Evolutionary conservation across 768 basidiomycete species (phyloP), one percentile per base, ranked within the genome.

Genomic region (Termitomyces heimii): DNA sequence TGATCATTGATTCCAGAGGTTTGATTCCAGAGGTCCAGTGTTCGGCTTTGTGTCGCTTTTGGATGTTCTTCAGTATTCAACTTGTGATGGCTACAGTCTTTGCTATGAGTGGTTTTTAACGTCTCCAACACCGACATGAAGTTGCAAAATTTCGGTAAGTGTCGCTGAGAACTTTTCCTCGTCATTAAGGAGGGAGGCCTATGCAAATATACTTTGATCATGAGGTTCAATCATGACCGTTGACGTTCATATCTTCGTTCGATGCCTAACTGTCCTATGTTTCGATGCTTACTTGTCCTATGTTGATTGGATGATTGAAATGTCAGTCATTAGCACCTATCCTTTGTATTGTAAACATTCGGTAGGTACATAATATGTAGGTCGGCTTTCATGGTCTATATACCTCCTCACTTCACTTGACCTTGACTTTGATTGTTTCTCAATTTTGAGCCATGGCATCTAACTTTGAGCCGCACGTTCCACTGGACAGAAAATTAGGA

Each of bases 261-360:
- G 47, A 6, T 48, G 20, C 26, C 40, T 9, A 24, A 12, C 31
- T 54, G 44, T 37, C 34, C 42, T 14, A 22, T 14, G 22, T 54
- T 20, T n/a, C n/a, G n/a, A n/a, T n/a, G n/a, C n/a, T n/a, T n/a
- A n/a, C n/a, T n/a, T n/a, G n/a, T n/a, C n/a, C 37, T 14, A 22
- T 14, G 22, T 54, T 20, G 37, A 28, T 82, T 14, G 8, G 28
- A 18, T 52, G 51, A 52, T 40, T 5, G 28, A 4, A 13, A n/a
- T n/a, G 24, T 40, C 26, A 12, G 24, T 22, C 16, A 32, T 32
- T 12, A 48, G 12, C 31, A 48, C 20, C 20, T 34, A 13, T 12
- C 18, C 29, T 20, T 28, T 20, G 26, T 47, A 24, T 10, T 9
- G 39, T 9, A 22, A 22, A 34, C 18, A 10, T 47, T 48, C n/a